Base-by-base conservation (phyloP, 108 stramenopile genomes). In the Nitzschia sp. region DNA sequence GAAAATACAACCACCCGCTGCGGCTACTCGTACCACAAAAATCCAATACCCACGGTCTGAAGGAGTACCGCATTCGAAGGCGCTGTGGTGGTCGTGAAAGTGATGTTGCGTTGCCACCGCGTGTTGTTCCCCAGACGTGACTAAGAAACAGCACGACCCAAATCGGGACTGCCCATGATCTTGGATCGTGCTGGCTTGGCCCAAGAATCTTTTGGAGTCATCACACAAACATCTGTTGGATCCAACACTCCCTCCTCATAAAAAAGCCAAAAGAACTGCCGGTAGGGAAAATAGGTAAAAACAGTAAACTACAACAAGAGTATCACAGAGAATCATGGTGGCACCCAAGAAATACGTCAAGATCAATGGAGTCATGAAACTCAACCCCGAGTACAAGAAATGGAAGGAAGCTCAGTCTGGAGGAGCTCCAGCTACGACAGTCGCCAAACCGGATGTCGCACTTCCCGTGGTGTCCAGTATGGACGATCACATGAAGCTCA, bases 261-360 rank as follows among this genome's bases (percentile, higher is more conserved):
- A 53, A 17, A 20, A 12, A 53, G 21, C 52, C n/a, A 53, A 8
- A 9, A 11, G 25, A 8, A 24, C 7, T 29, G 34, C 57, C 10
- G 24, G 25, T 29, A 57, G 25, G 34, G 34, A 21, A 57, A 34
- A 10, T 8, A 53, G 12, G 11, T 44, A 44, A 10, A 11, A 44
- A 10, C 12, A 44, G 11, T 44, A 44, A 44, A 50, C 8, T 3
- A 54, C 53, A 54, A 54, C 53, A 22, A 21, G 20, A 8, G 34
- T 5, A 34, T 34, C 29, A 34, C 1, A 34, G 29, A 5, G 5
- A 34, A 34, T 5, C 29, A 65, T 25, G 41, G 3, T 53, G 15
- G 51, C 76, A 20, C 80, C 80, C 48, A 82, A 78, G 53, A 82
- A 82, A 48, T 82, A 82, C 60, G 57, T 82, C 69, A 82, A 78